Base-by-base conservation (phyloP, 1,284 basidiomycete species). In the Coniophora puteana region DNA sequence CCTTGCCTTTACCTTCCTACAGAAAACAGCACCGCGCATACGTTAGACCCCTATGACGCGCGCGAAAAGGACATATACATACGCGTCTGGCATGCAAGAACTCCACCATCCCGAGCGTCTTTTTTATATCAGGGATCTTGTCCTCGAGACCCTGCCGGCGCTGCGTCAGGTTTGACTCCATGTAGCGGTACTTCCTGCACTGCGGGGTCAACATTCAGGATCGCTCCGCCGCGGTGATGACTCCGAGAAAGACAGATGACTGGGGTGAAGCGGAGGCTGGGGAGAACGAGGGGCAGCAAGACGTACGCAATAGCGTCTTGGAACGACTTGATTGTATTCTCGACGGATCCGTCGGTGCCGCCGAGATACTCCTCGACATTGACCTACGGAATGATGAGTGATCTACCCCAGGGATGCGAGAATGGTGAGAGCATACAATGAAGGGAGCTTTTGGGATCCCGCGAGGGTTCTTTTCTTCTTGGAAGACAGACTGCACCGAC, bases 381-480 rank as follows among this genome's bases (percentile, higher is more conserved):
- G 32, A 75, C 70, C 86, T 89, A 57, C n/a, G 45, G 30, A 27
- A 18, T 41, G n/a, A 23, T n/a, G 20, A 5, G n/a, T 36, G 27
- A 46, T 47, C 25, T 14, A 13, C 22, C 17, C 4, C 38, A 51
- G 42, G n/a, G 28, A n/a, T 21, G 31, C 1, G 18, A 29, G 44
- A 44, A 29, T 36, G 32, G 8, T 33, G 13, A 20, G 20, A 27
- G 29, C 8, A 22, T 36, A 96, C 94, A 45, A 98, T 88, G 59
- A 99, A 99, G 0, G 92, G 90, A 4, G 95, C 94, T 61, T 86
- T 83, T 11, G 94, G 94, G 44, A 99, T 98, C 2, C 94, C 94
- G 40, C 93, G 73, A 1, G 92, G 82, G 55, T 95, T 97, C 55
- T 82, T 81, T 56, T 82, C 75, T 49, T 79, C 66, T 31, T 69